Conservation (phyloP, 306 rosid species). For the Glycine tomentella region DNA sequence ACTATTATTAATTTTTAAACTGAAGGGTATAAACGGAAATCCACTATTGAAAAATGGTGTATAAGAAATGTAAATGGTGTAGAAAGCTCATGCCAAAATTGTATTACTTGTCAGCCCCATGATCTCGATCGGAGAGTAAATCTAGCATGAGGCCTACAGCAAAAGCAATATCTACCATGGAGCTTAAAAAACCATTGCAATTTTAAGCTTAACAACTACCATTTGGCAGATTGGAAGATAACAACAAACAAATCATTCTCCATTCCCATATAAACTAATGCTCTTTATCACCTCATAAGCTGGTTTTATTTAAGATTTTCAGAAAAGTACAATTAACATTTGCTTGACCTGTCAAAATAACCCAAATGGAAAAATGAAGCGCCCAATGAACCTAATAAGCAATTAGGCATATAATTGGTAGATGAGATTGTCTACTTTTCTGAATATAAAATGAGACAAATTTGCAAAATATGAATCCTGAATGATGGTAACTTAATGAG, state of each 20-base stretch:
- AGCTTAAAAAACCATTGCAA: neutral
- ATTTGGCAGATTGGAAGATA: neutral
- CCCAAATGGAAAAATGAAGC: neutral
- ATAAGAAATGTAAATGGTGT: too few relatives aligned
- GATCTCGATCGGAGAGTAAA: too few relatives aligned
- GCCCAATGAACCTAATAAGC: neutral
- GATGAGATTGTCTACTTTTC: neutral
- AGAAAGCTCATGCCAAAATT: too few relatives aligned
- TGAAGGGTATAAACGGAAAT: too few relatives aligned
- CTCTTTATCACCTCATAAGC: neutral
- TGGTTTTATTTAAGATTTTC: neutral
- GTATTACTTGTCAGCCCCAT: too few relatives aligned
- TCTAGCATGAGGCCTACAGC: neutral
- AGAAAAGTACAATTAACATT: neutral
- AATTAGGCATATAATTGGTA: neutral
- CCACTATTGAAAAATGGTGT: too few relatives aligned
- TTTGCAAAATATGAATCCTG: neutral
- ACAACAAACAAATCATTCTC: neutral
- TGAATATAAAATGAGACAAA: neutral
- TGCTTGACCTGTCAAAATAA: neutral
- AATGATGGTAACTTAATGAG: neutral
- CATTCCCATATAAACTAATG: neutral
- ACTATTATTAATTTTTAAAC: too few relatives aligned
- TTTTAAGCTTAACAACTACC: neutral
- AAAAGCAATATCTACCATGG: neutral